Base-by-base conservation (phyloP, 371 early-diverging fungal genomes). In the Mortierella sp. region DNA sequence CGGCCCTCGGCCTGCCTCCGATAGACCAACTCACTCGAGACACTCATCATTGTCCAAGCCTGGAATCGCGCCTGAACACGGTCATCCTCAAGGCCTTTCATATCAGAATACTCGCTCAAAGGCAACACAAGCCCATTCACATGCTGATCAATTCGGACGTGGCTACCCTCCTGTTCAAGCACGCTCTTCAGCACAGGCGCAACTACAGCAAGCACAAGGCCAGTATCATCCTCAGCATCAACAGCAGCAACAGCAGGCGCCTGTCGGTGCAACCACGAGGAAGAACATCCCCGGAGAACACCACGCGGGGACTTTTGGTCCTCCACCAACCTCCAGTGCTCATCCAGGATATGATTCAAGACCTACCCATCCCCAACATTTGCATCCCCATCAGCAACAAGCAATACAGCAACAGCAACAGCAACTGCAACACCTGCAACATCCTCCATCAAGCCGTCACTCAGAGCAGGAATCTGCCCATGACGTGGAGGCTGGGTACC, bases 1-100 rank as follows among this genome's bases (percentile, higher is more conserved):
- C 4, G 35, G 55, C 39, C 37, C 70, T 26, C 76, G 71, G 35
- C 57, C 64, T 11, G 28, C 24, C 10, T 54, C 54, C 4, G 75
- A 73, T 20, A 60, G 70, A 32, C 73, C 70, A 24, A 52, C 76
- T 10, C 76, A 73, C 20, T 76, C 76, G 8, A 64, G 76, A 32
- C 65, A 75, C 62, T 75, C 76, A 0, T 75, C 76, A 0, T 5
- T 73, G 12, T 63, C 83, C 14, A 76, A 72, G 49, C 30, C 73
- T 14, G 69, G 62, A 5, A 40, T 63, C 18, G 37, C 32, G 11
- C 11, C 51, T 0, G 76, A 76, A 45, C 69, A 66, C 12, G 32
- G 28, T 14, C 70, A 66, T 26, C 58, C 55, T n/a, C 74, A 39
- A 26, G 73, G 70, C 1, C 64, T 47, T n/a, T 14, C 62, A 4